A percentile compares a stretch with the other conserved stretches of the same genome.
phyloP scores from a whole-genome alignment of 768 basidiomycete genomes.

The Mycena alexandri region DNA sequence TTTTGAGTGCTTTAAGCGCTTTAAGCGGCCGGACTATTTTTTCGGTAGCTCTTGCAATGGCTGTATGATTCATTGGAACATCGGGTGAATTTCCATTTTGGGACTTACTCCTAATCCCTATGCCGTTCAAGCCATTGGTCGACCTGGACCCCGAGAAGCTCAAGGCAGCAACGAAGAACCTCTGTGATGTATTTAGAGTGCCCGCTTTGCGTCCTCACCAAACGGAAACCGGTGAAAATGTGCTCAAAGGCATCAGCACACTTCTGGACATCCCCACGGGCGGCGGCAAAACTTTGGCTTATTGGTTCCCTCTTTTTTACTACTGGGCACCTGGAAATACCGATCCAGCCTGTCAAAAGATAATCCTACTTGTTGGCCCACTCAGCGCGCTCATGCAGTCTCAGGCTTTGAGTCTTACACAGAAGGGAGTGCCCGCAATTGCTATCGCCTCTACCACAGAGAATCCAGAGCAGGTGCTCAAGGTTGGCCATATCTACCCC shows the following conservation, averaged over 20 bases:
- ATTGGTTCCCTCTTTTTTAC: slow-evolving; percentile 34
- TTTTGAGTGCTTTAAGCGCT: no score
- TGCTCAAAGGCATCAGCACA: slow-evolving; percentile 14
- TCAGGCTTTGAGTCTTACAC: slow-evolving; percentile 6
- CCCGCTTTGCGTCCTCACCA: slow-evolving; percentile 12
- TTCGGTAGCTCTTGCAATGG: no score
- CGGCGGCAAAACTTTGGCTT: slow-evolving; percentile 37
- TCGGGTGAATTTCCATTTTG: neutral
- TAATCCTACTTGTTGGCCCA: slow-evolving; percentile 30
- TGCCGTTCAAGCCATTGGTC: slow-evolving; percentile 22
- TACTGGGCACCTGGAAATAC: slow-evolving; percentile 29
- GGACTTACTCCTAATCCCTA: slow-evolving; percentile 1
- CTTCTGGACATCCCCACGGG: slow-evolving; percentile 34
- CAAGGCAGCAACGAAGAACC: neutral
- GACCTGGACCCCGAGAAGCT: slow-evolving; percentile 18
- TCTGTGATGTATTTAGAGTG: slow-evolving; percentile 2
- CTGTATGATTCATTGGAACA: neutral
- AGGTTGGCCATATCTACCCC: neutral
- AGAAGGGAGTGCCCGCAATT: slow-evolving; percentile 15
- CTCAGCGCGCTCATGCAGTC: slow-evolving; percentile 29
- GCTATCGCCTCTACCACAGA: slow-evolving; percentile 9
- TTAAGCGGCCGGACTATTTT: no score
- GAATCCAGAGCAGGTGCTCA: neutral
- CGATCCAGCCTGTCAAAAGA: slow-evolving; percentile 24
- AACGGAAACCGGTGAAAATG: slow-evolving; percentile 11